Percentiles rank a stretch among this genome's conserved stretches.
These are phyloP conservation scores for Colletotrichum sp. DNA, from an alignment of 2,329 filamentous ascomycete species.

Conservation along the genomic window DNA sequence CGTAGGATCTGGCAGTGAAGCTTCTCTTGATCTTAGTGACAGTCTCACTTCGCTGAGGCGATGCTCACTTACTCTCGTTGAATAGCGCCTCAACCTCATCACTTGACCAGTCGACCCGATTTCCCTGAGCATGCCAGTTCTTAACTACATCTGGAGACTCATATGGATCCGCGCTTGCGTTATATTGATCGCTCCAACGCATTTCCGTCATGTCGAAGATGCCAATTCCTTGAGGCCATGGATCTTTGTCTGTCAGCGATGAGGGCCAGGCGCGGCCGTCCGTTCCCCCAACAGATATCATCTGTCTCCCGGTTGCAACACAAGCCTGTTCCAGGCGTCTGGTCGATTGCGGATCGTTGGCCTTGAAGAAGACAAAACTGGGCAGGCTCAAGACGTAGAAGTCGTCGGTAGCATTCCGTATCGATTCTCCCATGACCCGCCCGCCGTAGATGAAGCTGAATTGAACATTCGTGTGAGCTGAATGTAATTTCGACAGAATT, in stretches of 20 bases:
- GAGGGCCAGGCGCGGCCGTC: neutral
- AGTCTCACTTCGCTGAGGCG: accelerated
- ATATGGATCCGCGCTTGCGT: neutral
- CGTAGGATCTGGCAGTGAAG: neutral
- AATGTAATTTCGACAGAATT: neutral
- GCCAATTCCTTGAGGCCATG: slow-evolving; percentile 40
- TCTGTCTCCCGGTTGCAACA: slow-evolving; percentile 39
- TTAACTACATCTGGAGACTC: neutral
- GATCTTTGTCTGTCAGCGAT: slow-evolving; percentile 27
- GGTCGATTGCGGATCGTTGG: slow-evolving; percentile 22
- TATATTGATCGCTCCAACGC: slow-evolving; percentile 27
- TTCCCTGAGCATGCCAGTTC: neutral
- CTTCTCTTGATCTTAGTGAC: neutral
- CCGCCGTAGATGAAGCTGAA: slow-evolving; percentile 43
- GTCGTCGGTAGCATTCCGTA: slow-evolving; percentile 28
- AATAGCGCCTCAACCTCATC: neutral
- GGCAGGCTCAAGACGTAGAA: slow-evolving; percentile 42
- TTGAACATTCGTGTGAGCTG: neutral
- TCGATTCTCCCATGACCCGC: slow-evolving; percentile 18
- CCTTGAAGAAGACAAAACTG: slow-evolving; percentile 40
- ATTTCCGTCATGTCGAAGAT: slow-evolving; percentile 42
- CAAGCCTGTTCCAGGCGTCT: slow-evolving; percentile 37
- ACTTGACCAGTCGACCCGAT: neutral
- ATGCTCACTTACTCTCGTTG: neutral
- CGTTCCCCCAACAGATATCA: slow-evolving; percentile 42